Base-by-base conservation (phyloP, 2,329 filamentous ascomycete species). In the Westerdykella sp. region DNA sequence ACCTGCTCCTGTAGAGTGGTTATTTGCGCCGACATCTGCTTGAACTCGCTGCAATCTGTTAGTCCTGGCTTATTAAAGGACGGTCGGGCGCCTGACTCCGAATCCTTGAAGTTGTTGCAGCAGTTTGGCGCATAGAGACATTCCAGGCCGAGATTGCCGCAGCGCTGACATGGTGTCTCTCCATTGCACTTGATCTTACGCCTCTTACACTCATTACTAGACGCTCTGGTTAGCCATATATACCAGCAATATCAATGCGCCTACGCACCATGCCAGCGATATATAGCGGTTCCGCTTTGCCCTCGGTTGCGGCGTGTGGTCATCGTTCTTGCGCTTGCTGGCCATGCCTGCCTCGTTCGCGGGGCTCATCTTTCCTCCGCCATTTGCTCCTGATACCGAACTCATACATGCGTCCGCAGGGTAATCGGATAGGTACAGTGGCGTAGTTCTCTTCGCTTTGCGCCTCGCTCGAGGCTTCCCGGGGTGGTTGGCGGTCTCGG, bases 31-130 rank as follows among this genome's bases (percentile, higher is more conserved):
- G 81, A 79, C 81, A 96, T 88, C 31, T 82, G 78, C 59, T 82
- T 86, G 73, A 89, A 96, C 64, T 96, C 90, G 9, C 75, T 78
- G 14, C 6, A 18, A 16, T 36, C n/a, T 22, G 32, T 22, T 6
- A 31, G 32, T 13, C 13, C 6, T 9, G 15, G 12, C 9, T 12
- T 22, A 15, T 32, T 32, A 10, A 39, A 23, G 30, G 4, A n/a
- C 13, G 34, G 2, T 28, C 9, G 25, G 14, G 31, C 11, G 21
- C 39, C 73, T 46, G 65, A 77, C 73, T 94, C 87, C 37, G 88
- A 89, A 58, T 96, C 90, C 66, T 91, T 93, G 75, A 95, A 89
- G 66, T 80, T 88, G 71, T 80, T 90, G 64, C 80, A 83, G 69
- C 80, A 83, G 57, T 83, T 84, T 5, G 80, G 79, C 47, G 79